A percentile compares a stretch with the other conserved stretches of the same genome.
Evolutionary conservation across 2,329 filamentous ascomycete genomes (phyloP).

Genomic region (Fusarium pseudoanthophilum): DNA sequence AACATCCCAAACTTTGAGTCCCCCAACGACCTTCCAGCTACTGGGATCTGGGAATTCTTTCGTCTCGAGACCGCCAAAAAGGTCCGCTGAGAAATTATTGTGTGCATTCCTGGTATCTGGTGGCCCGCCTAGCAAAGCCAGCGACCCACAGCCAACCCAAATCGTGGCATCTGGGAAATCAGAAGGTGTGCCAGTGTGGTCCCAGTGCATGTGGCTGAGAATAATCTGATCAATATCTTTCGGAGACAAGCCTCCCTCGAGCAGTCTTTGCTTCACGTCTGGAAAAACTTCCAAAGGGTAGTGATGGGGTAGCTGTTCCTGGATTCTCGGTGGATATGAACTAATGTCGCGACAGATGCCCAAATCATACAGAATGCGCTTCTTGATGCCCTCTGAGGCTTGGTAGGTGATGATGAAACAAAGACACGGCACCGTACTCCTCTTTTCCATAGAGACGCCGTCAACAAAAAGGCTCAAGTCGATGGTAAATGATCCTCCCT

Average conservation of each 20-base stretch:
- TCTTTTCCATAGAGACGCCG: neutral
- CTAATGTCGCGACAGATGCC: neutral
- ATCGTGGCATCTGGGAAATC: neutral
- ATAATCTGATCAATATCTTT: neutral
- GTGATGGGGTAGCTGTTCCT: neutral
- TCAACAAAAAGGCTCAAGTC: neutral
- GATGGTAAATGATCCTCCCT: neutral
- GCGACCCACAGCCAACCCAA: neutral
- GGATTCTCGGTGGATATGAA: neutral
- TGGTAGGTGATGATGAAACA: neutral
- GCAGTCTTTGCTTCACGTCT: neutral
- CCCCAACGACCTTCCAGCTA: neutral
- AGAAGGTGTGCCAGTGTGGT: neutral
- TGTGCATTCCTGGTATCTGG: neutral
- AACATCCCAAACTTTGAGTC: neutral
- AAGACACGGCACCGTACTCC: neutral
- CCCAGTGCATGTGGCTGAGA: neutral
- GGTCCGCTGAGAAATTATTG: neutral
- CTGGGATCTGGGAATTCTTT: neutral
- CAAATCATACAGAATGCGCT: neutral
- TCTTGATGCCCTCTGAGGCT: neutral
- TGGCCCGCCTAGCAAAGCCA: neutral
- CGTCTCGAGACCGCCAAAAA: neutral
- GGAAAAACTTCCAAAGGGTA: neutral
- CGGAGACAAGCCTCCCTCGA: neutral